Base-by-base conservation (phyloP, 371 early-diverging fungal species). In the Mucor indicus region DNA sequence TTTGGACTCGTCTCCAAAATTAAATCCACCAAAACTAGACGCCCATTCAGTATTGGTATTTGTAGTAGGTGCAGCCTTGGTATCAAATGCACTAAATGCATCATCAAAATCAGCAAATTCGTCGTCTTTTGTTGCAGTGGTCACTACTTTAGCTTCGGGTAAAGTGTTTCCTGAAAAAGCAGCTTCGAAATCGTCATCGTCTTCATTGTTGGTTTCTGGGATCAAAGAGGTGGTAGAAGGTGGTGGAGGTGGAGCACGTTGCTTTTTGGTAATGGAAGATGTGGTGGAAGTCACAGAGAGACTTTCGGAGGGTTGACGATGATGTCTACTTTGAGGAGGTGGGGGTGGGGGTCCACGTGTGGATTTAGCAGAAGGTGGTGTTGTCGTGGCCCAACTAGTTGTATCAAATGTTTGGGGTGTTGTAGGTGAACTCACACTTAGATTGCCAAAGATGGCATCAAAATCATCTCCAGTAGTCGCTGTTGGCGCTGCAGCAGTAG, bases 321-420 rank as follows among this genome's bases (percentile, higher is more conserved):
- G 68, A 38, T 67, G 68, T 50, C 75, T 64, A 32, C 70, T 67
- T 43, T 69, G 70, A n/a, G 76, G 68, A 33, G 76, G 75, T 7
- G 75, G 66, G 21, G 73, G 69, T 15, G 72, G 72, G 19, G 60
- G 64, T 6, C 54, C 54, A 36, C 59, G 56, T 16, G 44, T 32
- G n/a, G 32, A 44, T 33, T 43, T 61, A 41, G 37, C 37, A 43
- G 44, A 35, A 23, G 40, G 32, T 29, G 59, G 17, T 2, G 50
- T 50, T 4, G n/a, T 33, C 6, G 60, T 44, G 19, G 54, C 50
- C 63, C 62, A 61, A 9, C 44, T 53, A 17, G 43, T 25, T 30
- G 64, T 46, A 43, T 62, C 63, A 31, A 64, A 64, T 24, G 55
- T 48, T 20, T 46, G 21, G 2, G 38, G 35, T 16, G 52, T 36